Conservation (phyloP, 768 basidiomycete genomes). For the Daedalea quercina region DNA sequence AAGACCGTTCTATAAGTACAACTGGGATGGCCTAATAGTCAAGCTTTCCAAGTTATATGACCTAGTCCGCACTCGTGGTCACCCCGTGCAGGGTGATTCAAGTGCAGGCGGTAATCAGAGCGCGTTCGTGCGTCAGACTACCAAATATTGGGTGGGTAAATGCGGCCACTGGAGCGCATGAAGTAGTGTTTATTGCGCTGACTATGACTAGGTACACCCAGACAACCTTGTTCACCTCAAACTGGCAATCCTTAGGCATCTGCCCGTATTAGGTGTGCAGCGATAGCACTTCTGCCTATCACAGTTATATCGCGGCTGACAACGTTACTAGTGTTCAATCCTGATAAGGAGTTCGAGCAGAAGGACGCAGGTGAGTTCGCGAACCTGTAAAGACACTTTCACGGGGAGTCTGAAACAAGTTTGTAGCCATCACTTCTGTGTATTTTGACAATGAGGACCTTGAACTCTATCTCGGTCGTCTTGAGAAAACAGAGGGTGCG, state of each 20-base stretch:
- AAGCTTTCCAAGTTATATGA: conserved; percentile 94
- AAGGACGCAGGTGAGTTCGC: conserved; percentile 63
- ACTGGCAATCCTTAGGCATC: conserved; percentile 82
- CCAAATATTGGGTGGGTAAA: conserved; percentile 87
- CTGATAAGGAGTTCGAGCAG: conserved; percentile 85
- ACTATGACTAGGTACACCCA: conserved; percentile 54
- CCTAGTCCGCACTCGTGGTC: conserved; percentile 90
- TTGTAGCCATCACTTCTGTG: conserved; percentile 85
- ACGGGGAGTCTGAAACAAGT: conserved; percentile 3
- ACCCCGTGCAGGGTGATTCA: conserved; percentile 90
- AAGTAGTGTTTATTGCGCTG: neutral
- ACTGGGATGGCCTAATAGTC: conserved; percentile 93
- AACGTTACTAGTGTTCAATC: conserved; percentile 68
- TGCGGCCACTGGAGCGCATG: neutral
- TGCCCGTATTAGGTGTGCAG: conserved; percentile 84
- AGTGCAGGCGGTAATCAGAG: conserved; percentile 93
- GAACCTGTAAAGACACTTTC: neutral
- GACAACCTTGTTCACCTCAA: conserved; percentile 94
- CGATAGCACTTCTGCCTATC: neutral
- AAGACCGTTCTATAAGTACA: conserved; percentile 94
- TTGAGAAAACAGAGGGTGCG: conserved; percentile 98
- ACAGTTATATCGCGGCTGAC: neutral
- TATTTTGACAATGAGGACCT: conserved; percentile 97
- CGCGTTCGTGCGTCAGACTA: conserved; percentile 97
- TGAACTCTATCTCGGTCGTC: conserved; percentile 90